These are phyloP conservation scores for Cladosporium sphaerospermum DNA, from an alignment of 2,329 filamentous ascomycete genomes.

Conservation along the genomic window DNA sequence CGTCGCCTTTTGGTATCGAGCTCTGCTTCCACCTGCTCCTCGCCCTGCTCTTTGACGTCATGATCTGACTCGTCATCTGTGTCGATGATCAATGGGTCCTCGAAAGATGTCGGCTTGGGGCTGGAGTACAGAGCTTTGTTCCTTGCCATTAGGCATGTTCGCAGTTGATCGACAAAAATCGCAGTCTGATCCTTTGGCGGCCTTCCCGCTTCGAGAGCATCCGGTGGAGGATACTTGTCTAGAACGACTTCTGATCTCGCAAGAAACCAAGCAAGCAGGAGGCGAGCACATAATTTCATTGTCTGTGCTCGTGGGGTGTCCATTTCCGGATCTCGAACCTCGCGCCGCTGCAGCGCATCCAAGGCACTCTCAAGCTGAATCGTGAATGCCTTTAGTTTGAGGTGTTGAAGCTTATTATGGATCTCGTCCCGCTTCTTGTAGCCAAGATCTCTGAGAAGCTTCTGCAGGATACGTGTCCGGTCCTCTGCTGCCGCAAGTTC, in stretches of 20 bases:
- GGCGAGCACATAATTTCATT: background rate
- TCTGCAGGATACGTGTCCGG: conserved; percentile 40
- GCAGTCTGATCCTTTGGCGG: background rate
- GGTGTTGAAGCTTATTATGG: background rate
- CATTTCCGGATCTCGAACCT: too few species aligned
- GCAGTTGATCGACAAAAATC: background rate
- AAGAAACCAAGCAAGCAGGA: conserved; percentile 1
- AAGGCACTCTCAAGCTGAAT: background rate
- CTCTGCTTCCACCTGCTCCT: background rate
- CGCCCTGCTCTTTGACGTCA: background rate
- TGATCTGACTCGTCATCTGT: background rate
- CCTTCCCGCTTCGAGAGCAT: background rate
- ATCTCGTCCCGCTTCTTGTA: conserved; percentile 8
- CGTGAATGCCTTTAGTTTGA: background rate
- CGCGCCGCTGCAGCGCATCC: background rate
- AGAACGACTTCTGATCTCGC: background rate
- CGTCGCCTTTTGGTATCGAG: background rate
- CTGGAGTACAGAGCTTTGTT: background rate
- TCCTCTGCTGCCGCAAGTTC: conserved; percentile 35
- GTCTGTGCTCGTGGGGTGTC: background rate
- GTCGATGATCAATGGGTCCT: conserved; percentile 2
- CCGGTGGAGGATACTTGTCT: background rate
- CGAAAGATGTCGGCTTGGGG: background rate
- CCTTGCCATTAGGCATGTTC: background rate
- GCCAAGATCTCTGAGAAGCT: conserved; percentile 31